Conservation (phyloP, 768 basidiomycete species). For the Leccinellum albellum region DNA sequence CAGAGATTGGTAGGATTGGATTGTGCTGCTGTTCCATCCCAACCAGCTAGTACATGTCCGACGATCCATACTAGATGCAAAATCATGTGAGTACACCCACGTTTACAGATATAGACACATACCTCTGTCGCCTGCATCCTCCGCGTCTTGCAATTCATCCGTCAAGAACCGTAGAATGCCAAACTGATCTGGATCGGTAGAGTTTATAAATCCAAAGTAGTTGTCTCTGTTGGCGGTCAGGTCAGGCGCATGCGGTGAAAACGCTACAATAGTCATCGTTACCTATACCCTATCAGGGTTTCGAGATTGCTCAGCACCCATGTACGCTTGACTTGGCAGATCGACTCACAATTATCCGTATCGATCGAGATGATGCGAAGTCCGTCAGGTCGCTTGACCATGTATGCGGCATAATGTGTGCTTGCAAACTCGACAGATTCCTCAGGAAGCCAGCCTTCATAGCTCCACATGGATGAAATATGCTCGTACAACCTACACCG, state of each 20-base stretch:
- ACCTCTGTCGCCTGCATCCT: conserved; percentile 44
- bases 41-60: conserved; percentile 46
- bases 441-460: conserved; percentile 43
- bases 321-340: conserved; percentile 4
- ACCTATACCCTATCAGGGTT: conserved; percentile 1
- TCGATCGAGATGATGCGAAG: conserved; percentile 49
- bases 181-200: conserved; percentile 38
- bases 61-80: conserved; percentile 39
- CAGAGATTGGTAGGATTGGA: conserved; percentile 42
- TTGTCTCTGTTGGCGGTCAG: conserved; percentile 30
- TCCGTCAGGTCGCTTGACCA: conserved; percentile 40
- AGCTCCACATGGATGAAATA: conserved; percentile 41
- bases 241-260: background rate
- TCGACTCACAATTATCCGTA: conserved; percentile 41
- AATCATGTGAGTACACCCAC: background rate
- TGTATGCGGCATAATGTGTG: conserved; percentile 46
- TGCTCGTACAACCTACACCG: conserved; percentile 47
- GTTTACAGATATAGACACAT: background rate
- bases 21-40: conserved; percentile 43
- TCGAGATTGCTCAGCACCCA: background rate
- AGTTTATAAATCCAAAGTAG: conserved; percentile 46
- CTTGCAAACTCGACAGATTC: conserved; percentile 35
- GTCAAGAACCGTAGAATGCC: conserved; percentile 48
- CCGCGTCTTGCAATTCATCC: conserved; percentile 46
- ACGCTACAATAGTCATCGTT: background rate